Evolutionary conservation across 2,329 filamentous ascomycete species (phyloP), one percentile per base, ranked within the genome.

Genomic region (Cordyceps cateniannulata): DNA sequence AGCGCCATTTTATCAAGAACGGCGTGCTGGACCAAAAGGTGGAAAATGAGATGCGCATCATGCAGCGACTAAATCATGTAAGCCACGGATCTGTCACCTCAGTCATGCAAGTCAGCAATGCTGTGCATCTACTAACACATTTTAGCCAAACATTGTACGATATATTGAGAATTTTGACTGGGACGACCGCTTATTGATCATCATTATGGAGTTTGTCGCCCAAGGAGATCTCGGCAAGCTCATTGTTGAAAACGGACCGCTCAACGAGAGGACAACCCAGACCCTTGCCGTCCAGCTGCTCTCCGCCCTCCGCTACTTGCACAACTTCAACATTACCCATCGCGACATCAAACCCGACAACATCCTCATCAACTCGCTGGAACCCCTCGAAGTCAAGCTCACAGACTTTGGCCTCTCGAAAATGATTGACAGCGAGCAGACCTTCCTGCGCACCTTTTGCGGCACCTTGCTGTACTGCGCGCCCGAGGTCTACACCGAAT

Each of bases 301-400:
- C 48, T 84, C 88, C 66, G 93, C 93, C 2, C 77, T 99, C 57
- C 86, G 85, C 32, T 97, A 99, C 71, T 80, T 99, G 9, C 95
- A 99, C 72, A 79, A 81, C 58, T 88, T 89, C 68, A 91, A 89
- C 69, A 97, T 99, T 67, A 98, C 93, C 0, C 95, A 99, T 75
- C 89, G 95, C n/a, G 95, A 99, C 73, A 92, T 99, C 70, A 99
- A 99, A 71, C 95, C 95, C 0, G 95, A 99, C 78, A 99, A 99
- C 69, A 97, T 99, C 63, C 80, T 99, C 45, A 90, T 98, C 66
- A 81, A 86, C 12, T 87, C 85, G 1, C 72, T 85, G 10, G 79
- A 87, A 6, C 92, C 93, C 0, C 84, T 96, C 53, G 80, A 84
- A 16, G 88, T 98, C 67, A 98, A 99, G 74, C 79, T 99, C 16